Conservation (phyloP, 1,139 yeast genomes). For the Taphrina wiesneri region DNA sequence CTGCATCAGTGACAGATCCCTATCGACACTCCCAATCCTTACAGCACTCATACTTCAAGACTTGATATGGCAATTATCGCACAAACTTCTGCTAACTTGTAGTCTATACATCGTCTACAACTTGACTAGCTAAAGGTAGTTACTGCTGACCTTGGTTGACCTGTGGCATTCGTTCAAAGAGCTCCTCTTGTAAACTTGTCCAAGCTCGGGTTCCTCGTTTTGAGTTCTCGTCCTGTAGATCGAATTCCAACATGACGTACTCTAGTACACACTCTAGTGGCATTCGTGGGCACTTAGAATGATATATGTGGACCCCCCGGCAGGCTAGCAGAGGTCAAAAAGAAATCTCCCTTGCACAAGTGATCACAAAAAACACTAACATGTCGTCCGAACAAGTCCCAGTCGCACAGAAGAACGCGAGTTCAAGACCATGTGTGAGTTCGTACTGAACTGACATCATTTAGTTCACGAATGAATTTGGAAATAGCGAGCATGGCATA, state of each 20-base stretch:
- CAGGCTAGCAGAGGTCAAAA: no score
- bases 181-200: neutral
- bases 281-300: no score
- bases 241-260: no score
- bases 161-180: neutral
- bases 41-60: neutral
- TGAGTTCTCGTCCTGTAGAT: neutral
- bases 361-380: neutral
- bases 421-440: neutral
- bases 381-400: slow-evolving; percentile 11
- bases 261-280: no score
- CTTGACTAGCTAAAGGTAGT: neutral
- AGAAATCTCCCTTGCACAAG: no score
- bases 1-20: neutral
- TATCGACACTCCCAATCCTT: neutral
- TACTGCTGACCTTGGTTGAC: neutral
- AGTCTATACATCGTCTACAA: no score
- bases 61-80: neutral
- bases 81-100: no score
- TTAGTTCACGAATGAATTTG: slow-evolving; percentile 10
- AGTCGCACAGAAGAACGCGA: neutral
- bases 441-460: neutral
- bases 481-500: slow-evolving; percentile 22
- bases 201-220: neutral
- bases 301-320: no score